A percentile compares a stretch with the other conserved stretches of the same genome.
Conservation (phyloP, 2,329 filamentous ascomycete species). For the Fusarium sororula region DNA sequence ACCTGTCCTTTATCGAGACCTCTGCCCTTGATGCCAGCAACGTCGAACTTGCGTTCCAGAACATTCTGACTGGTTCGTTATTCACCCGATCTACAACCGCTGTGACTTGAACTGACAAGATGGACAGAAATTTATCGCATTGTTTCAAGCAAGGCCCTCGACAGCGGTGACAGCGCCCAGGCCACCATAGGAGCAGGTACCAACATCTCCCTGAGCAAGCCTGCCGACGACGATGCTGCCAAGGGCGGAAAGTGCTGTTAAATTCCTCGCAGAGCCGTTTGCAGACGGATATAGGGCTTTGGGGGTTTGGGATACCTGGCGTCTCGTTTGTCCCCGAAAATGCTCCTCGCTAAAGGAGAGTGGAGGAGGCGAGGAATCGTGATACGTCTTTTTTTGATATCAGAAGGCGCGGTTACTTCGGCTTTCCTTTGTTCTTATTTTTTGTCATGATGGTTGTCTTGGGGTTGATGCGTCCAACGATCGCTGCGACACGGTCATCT, state of each 20-base stretch:
- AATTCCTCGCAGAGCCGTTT: constrained; percentile 45
- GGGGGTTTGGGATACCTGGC: constrained; percentile 46
- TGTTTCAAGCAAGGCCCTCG: constrained; percentile 96
- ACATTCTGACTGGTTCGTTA: constrained; percentile 91
- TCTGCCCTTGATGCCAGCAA: constrained; percentile 99
- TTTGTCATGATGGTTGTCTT: constrained; percentile 49
- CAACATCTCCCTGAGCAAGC: constrained; percentile 88
- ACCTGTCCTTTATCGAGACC: constrained; percentile 98
- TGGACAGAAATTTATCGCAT: constrained; percentile 95
- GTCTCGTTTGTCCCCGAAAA: constrained; percentile 48
- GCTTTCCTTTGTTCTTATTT: constrained; percentile 53
- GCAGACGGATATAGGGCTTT: constrained; percentile 42
- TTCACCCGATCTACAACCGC: neutral
- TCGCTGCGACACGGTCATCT: constrained; percentile 49
- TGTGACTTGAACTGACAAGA: constrained; percentile 15
- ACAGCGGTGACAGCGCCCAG: constrained; percentile 84
- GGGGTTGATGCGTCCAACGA: constrained; percentile 51
- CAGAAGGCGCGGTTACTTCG: constrained; percentile 53
- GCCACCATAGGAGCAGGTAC: constrained; percentile 82
- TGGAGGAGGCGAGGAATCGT: constrained; percentile 48
- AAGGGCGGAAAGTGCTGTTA: constrained; percentile 88
- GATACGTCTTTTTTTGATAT: constrained; percentile 51
- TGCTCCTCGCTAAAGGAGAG: constrained; percentile 47
- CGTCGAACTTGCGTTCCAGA: constrained; percentile 98
- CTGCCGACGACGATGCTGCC: constrained; percentile 76